Conservation (phyloP, 1,284 basidiomycete species). For the Cutaneotrichosporon dermatis region DNA sequence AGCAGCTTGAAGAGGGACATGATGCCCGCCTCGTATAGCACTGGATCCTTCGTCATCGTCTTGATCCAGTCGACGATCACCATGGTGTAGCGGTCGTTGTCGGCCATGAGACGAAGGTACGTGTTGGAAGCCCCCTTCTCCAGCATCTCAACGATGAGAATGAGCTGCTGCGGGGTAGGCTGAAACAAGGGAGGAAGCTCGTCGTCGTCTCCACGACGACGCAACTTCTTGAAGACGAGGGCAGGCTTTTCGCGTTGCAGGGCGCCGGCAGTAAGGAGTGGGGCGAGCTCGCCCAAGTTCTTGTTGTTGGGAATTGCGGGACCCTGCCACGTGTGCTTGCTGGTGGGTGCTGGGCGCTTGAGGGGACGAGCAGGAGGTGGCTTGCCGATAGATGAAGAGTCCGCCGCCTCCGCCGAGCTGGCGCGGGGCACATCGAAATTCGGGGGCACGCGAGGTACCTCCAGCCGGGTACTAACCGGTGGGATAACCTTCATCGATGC, state of each 20-base stretch:
- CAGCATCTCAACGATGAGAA: conserved; percentile 21
- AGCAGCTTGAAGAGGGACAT: conserved; percentile 23
- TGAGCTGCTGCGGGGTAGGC: conserved; percentile 25
- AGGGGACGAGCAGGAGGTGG: neutral
- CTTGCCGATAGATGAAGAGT: conserved; percentile 7
- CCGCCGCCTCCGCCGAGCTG: neutral
- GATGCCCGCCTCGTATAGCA: conserved; percentile 28
- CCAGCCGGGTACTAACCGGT: neutral
- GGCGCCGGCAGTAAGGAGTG: neutral
- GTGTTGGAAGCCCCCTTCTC: conserved; percentile 21
- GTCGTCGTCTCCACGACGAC: conserved; percentile 5
- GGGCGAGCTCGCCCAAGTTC: neutral
- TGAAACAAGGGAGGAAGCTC: conserved; percentile 9
- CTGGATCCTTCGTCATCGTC: conserved; percentile 17
- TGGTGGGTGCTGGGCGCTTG: neutral
- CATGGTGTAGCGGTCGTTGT: conserved; percentile 24
- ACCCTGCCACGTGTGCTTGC: neutral
- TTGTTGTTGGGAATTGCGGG: conserved; percentile 1
- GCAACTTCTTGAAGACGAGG: conserved; percentile 28
- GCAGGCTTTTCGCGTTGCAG: conserved; percentile 19
- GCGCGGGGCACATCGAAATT: neutral
- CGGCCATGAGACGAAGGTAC: conserved; percentile 32
- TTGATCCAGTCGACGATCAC: conserved; percentile 27
- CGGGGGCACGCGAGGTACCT: neutral
- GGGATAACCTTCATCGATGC: neutral